Conservation (phyloP, 2,329 filamentous ascomycete genomes). For the Talaromyces sp. region DNA sequence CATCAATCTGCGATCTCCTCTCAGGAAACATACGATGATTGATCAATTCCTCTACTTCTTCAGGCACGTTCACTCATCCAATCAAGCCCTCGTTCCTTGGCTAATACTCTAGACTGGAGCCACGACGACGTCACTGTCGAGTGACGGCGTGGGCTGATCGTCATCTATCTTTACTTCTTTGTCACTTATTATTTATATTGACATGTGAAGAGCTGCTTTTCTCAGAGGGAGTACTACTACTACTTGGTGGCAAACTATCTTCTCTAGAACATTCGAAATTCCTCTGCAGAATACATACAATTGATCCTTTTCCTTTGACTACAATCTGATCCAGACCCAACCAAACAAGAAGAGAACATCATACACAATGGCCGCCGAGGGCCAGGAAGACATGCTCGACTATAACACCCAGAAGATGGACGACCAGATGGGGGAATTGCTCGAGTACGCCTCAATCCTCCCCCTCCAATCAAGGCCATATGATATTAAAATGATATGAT, state of each 20-base stretch:
- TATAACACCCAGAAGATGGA: conserved; percentile 23
- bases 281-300: background rate
- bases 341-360: background rate
- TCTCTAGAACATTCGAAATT: background rate
- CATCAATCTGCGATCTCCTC: background rate
- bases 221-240: background rate
- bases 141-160: background rate
- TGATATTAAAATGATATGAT: background rate
- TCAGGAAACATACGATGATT: background rate
- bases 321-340: background rate
- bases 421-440: conserved; percentile 26
- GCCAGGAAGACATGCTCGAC: conserved; percentile 6
- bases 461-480: background rate
- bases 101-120: background rate
- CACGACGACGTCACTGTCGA: background rate
- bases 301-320: background rate
- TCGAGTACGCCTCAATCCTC: conserved; percentile 22
- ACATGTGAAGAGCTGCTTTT: background rate
- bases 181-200: background rate
- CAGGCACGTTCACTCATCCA: background rate
- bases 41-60: background rate
- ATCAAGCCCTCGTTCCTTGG: conserved; percentile 1
- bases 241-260: background rate
- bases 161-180: background rate
- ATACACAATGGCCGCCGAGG: background rate